Percentiles rank a stretch among this genome's conserved stretches.
These are phyloP conservation scores for Aspergillus sp. DNA, from an alignment of 2,329 filamentous ascomycete species.

Conservation along the genomic window DNA sequence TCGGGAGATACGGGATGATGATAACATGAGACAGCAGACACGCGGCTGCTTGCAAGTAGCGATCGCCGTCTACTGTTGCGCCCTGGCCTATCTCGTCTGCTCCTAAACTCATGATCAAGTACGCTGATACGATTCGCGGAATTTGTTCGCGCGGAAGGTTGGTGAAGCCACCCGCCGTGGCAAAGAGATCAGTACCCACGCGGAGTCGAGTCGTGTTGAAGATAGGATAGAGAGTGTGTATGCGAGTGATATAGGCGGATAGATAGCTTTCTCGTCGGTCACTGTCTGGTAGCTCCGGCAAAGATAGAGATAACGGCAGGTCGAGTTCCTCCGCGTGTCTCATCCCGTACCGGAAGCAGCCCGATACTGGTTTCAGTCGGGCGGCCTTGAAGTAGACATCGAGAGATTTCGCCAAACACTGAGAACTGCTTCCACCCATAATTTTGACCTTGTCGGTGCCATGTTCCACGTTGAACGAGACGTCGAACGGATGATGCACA, in stretches of 20 bases:
- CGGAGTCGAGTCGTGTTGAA: background rate
- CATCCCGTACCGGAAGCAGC: constrained; percentile 18
- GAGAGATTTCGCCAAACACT: constrained; percentile 19
- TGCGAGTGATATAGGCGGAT: constrained; percentile 5
- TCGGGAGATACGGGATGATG: constrained; percentile 16
- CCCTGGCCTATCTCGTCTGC: constrained; percentile 13
- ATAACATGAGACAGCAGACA: constrained; percentile 16
- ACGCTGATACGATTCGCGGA: constrained; percentile 9
- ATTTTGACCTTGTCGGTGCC: constrained; percentile 17
- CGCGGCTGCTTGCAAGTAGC: constrained; percentile 16
- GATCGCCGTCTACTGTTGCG: constrained; percentile 14
- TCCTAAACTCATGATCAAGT: constrained; percentile 16
- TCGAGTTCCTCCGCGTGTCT: constrained; percentile 18
- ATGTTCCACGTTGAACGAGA: constrained; percentile 17
- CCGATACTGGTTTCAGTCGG: constrained; percentile 14
- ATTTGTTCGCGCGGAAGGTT: constrained; percentile 7
- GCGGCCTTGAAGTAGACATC: constrained; percentile 20
- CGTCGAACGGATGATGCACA: constrained; percentile 18
- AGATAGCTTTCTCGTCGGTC: constrained; percentile 5
- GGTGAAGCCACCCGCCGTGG: background rate
- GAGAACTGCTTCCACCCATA: constrained; percentile 20
- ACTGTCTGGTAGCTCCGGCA: constrained; percentile 11
- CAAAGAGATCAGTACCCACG: constrained; percentile 3
- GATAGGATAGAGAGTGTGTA: constrained; percentile 16
- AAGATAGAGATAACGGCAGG: constrained; percentile 7